Evolutionary conservation across 2,329 filamentous ascomycete species (phyloP), one percentile per base, ranked within the genome.

Genomic region (Pseudogymnoascus sp.): DNA sequence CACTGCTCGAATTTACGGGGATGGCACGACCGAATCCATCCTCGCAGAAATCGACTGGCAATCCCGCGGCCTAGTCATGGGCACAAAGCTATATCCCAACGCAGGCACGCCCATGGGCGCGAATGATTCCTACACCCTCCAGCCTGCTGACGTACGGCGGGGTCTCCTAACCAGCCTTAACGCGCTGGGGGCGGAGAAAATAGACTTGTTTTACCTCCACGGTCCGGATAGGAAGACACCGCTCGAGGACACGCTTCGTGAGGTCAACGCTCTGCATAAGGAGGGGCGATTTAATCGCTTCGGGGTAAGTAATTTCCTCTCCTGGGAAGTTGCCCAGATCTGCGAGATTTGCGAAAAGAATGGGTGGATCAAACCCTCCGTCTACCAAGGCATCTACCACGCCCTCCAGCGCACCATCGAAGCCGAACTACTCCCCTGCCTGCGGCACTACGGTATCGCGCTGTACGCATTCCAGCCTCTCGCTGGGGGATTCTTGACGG

Each of bases 1-100:
- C 70, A 89, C 86, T 0, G 86, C 87, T 0, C 80, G 86, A 11
- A 71, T 79, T 3, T 90, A 90, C 65, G 77, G 86, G 44, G 79
- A 75, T 31, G 86, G 87, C 58, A 77, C 81, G 59, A 85, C 88
- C 60, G 88, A 90, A 70, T 80, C 78, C 15, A 87, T 81, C 72
- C 85, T 84, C 4, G 76, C 78, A 7, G 75, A 82, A 62, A 81
- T 84, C 0, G 77, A 79, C 31, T 89, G 84, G 17, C 17, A 17
- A 17, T n/a, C n/a, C n/a, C 81, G 84, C 15, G 84, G 84, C 1
- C 72, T 88, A 58, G 80, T 79, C 4, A 71, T 87, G 61, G 86
- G 84, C 9, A 88, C 85, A 0, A 88, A 88, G 58, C 61, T 66
- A n/a, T 69, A 64, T 24, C 69, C 69, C 1, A 21, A 13, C n/a